Conservation (phyloP, 108 stramenopile genomes). For the Cyclotella choctawhatcheeana region DNA sequence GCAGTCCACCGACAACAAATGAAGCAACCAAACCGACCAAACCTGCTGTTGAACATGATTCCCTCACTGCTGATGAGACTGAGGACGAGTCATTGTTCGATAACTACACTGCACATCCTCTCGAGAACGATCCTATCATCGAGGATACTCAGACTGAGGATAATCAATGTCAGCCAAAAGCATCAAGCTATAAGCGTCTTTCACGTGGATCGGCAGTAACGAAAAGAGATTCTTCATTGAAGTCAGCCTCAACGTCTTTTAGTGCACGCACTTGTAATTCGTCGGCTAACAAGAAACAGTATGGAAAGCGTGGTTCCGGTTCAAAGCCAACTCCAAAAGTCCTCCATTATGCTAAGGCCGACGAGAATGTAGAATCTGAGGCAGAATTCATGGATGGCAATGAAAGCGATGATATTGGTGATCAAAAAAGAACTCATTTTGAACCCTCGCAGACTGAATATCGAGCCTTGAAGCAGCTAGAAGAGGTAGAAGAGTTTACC, state of each 20-base stretch:
- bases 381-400: conserved; percentile 22
- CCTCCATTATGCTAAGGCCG: conserved; percentile 20
- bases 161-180: neutral
- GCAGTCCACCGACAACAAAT: neutral
- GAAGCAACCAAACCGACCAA: neutral
- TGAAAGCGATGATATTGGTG: conserved; percentile 7
- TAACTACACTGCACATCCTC: neutral
- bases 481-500: conserved; percentile 27
- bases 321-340: conserved; percentile 41
- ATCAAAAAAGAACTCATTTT: neutral
- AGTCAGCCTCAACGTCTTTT: neutral
- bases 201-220: conserved; percentile 22
- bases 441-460: conserved; percentile 34
- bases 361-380: neutral
- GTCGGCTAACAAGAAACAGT: neutral
- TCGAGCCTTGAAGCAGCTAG: conserved; percentile 26
- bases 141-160: conserved; percentile 38
- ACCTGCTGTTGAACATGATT: neutral
- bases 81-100: conserved; percentile 22
- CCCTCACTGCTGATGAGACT: conserved; percentile 12
- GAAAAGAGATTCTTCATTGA: neutral
- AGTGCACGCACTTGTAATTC: neutral
- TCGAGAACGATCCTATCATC: conserved; percentile 23
- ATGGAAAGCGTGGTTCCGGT: neutral
- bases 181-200: conserved; percentile 37